A percentile compares a stretch with the other conserved stretches of the same genome.
Conservation (phyloP, 2,329 filamentous ascomycete species). For the Rutstroemia sydowiana region DNA sequence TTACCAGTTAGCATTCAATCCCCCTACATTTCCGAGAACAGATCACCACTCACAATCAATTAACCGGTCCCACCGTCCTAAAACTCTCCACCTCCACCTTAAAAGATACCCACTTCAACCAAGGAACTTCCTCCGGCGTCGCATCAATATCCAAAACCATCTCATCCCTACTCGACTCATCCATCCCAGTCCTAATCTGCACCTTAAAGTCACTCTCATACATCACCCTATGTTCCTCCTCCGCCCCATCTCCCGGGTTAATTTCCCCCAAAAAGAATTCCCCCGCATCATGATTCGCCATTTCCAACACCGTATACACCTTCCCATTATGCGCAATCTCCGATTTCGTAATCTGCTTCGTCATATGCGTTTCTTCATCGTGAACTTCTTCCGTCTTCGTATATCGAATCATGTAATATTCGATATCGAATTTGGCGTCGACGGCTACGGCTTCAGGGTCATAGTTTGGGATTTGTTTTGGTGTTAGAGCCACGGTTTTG, state of each 20-base stretch:
- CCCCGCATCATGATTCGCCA: slow-evolving; percentile 18
- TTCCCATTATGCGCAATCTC: neutral
- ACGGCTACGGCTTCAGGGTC: neutral
- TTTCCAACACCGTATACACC: slow-evolving; percentile 7
- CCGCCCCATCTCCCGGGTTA: slow-evolving; percentile 10
- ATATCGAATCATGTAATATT: neutral
- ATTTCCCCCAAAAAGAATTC: slow-evolving; percentile 7
- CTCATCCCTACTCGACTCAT: neutral
- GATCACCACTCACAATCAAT: neutral
- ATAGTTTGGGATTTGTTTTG: neutral
- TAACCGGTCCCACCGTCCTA: neutral
- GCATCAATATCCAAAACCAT: neutral
- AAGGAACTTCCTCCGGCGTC: neutral
- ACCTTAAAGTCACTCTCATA: neutral
- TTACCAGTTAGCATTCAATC: neutral
- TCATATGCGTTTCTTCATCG: neutral
- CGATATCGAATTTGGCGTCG: neutral
- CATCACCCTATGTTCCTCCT: neutral
- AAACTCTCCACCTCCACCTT: neutral
- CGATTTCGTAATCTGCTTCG: neutral
- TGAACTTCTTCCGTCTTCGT: neutral
- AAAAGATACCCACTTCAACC: neutral
- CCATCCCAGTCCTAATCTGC: neutral
- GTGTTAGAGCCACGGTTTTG: neutral
- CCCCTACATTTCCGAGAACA: neutral